phyloP scores from a whole-genome alignment of 164 flowering plant species.

The Paratinospora sagittata region DNA sequence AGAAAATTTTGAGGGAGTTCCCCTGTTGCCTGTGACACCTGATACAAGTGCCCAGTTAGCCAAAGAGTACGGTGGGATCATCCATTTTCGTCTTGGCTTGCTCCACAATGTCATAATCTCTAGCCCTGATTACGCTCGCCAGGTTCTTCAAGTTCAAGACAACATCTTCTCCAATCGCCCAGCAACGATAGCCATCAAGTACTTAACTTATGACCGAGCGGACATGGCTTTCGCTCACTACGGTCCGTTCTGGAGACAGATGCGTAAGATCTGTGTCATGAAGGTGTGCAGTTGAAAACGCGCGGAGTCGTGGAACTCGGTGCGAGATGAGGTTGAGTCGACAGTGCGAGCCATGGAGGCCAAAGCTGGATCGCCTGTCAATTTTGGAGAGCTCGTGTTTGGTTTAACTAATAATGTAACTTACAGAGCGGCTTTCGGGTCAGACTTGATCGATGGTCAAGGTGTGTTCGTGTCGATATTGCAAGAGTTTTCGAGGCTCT shows the following conservation, averaged over 20 bases:
- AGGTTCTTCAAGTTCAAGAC: constrained; percentile 75
- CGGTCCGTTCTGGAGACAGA: constrained; percentile 94
- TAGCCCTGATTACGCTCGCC: no score
- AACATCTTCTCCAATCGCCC: constrained; percentile 72
- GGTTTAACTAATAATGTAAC: constrained; percentile 46
- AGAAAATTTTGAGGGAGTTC: no score
- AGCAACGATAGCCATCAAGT: constrained; percentile 54
- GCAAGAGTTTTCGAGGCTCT: constrained; percentile 75
- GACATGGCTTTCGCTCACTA: constrained; percentile 89
- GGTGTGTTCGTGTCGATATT: constrained; percentile 55
- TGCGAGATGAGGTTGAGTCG: constrained; percentile 62
- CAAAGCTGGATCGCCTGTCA: constrained; percentile 32
- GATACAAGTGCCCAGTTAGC: no score
- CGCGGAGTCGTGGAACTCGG: constrained; percentile 78
- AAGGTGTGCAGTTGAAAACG: constrained; percentile 71
- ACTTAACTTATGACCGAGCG: constrained; percentile 67
- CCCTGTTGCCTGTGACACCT: no score
- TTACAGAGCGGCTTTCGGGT: constrained; percentile 72
- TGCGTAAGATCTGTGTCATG: constrained; percentile 83
- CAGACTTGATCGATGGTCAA: constrained; percentile 44
- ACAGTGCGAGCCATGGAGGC: constrained; percentile 23
- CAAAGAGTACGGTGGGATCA: no score
- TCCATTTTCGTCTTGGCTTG: no score
- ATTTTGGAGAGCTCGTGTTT: constrained; percentile 62
- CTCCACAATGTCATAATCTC: no score